These are phyloP conservation scores for Warburgia ugandensis DNA, from an alignment of 164 flowering plant genomes.

Conservation along the genomic window DNA sequence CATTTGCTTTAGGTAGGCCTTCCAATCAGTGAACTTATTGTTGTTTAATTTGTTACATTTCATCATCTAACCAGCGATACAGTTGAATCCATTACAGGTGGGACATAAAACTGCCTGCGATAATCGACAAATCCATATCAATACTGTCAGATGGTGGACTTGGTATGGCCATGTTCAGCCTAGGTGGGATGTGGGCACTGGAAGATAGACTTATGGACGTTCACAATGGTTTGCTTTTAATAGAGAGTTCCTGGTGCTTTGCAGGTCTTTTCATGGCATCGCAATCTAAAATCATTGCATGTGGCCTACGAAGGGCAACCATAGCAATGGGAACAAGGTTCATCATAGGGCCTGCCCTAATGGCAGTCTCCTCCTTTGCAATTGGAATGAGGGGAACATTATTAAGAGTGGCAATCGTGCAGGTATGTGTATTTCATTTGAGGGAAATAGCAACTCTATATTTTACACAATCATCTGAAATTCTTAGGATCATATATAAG, in stretches of 20 bases:
- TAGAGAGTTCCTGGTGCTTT: slow-evolving; percentile 1
- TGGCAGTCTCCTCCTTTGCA: slow-evolving; percentile 47
- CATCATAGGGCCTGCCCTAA: slow-evolving; percentile 53
- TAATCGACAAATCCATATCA: slow-evolving; percentile 47
- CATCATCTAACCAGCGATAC: not conserved
- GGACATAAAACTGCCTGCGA: slow-evolving; percentile 44
- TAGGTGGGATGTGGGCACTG: slow-evolving; percentile 34
- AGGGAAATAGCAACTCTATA: too few relatives aligned
- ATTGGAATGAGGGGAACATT: slow-evolving; percentile 38
- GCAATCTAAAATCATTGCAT: slow-evolving; percentile 45
- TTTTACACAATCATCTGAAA: not conserved
- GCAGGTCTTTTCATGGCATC: slow-evolving; percentile 87
- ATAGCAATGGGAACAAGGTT: slow-evolving; percentile 54
- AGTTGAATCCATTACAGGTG: slow-evolving; percentile 39
- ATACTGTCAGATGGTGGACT: slow-evolving; percentile 71
- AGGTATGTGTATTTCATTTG: slow-evolving; percentile 29
- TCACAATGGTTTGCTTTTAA: slow-evolving; percentile 1
- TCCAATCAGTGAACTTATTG: not conserved
- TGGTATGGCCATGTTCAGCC: slow-evolving; percentile 95
- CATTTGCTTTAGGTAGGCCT: slow-evolving; percentile 44
- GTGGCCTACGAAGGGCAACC: slow-evolving; percentile 40
- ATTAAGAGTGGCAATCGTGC: slow-evolving; percentile 53
- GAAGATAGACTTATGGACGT: not conserved
- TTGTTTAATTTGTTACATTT: not conserved
- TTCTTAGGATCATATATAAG: too few relatives aligned